Evolutionary conservation across 1,284 basidiomycete species (phyloP), one percentile per base, ranked within the genome.

Genomic region (Ceratobasidium sp.): DNA sequence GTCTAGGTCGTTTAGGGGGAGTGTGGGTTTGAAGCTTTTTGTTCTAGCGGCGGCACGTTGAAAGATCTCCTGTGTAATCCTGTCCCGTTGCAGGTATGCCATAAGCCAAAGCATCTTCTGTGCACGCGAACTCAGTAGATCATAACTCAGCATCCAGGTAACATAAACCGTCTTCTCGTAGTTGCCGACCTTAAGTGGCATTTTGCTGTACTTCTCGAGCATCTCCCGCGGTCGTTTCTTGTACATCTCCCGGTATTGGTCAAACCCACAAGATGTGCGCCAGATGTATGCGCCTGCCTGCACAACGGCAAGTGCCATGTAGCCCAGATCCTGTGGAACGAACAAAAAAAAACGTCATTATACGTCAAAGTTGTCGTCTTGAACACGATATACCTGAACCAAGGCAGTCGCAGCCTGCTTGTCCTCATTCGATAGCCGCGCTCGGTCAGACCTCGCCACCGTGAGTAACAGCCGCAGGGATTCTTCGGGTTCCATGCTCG

Each of bases 281-380:
- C 51, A 46, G 19, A 54, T 61, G 16, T 74, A 74, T 58, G 48
- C 58, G 29, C 74, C 74, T 22, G 64, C 39, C 34, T 74, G 74
- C 1, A 61, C 53, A 0, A 74, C 22, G 2, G 64, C 74, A 3
- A 74, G 64, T 7, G 74, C 54, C 3, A 74, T 24, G 31, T 19
- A 39, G 0, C 74, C 74, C 4, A 74, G 43, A 51, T 61, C 48
- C 51, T 68, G 22, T 24, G 29, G 39, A 6, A 41, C 13, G 39
- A 13, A 58, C 69, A 6, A 5, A 41, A 6, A 13, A 41, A 41
- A 41, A 5, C 13, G 34, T 41, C 5, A 41, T 9, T 41, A 7
- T 13, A 22, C 22, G 19, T 5, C 19, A 31, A 7, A 6, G 11
- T 6, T 31, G 19, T 7, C 16, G 11, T 41, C 2, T 22, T 3